These are phyloP conservation scores for Oenanthe sinensis DNA, from an alignment of 129 eudicot genomes.

Conservation along the genomic window DNA sequence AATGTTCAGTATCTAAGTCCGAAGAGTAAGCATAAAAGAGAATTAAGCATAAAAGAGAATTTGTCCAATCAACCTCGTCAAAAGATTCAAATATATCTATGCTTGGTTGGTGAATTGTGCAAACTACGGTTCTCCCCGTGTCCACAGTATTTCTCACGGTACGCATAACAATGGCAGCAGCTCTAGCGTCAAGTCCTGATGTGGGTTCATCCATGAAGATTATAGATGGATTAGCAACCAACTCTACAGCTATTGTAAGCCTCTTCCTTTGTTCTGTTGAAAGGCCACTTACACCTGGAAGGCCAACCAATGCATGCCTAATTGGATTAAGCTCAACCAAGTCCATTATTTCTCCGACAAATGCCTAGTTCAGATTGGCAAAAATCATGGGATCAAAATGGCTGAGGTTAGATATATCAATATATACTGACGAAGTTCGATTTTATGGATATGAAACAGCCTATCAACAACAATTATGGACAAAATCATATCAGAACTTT, in stretches of 20 bases:
- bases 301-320: slow-evolving; percentile 60
- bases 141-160: slow-evolving; percentile 75
- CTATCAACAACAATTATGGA: neutral
- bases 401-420: neutral
- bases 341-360: slow-evolving; percentile 78
- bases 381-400: neutral
- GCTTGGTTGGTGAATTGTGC: slow-evolving; percentile 87
- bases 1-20: neutral
- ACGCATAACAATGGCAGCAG: slow-evolving; percentile 82
- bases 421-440: neutral
- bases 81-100: slow-evolving; percentile 78
- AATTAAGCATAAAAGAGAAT: neutral
- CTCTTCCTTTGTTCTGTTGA: slow-evolving; percentile 87
- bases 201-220: slow-evolving; percentile 96
- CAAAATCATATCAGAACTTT: neutral
- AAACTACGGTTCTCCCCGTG: slow-evolving; percentile 73
- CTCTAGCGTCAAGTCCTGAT: slow-evolving; percentile 84
- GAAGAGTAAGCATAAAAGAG: neutral
- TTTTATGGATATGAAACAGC: neutral
- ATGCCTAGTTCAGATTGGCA: slow-evolving; percentile 37
- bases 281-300: slow-evolving; percentile 63
- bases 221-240: slow-evolving; percentile 79
- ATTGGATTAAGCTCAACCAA: slow-evolving; percentile 53
- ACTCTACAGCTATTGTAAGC: slow-evolving; percentile 74
- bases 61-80: slow-evolving; percentile 44